Conservation (phyloP, 2,329 filamentous ascomycete species). For the Colletotrichum sp. region DNA sequence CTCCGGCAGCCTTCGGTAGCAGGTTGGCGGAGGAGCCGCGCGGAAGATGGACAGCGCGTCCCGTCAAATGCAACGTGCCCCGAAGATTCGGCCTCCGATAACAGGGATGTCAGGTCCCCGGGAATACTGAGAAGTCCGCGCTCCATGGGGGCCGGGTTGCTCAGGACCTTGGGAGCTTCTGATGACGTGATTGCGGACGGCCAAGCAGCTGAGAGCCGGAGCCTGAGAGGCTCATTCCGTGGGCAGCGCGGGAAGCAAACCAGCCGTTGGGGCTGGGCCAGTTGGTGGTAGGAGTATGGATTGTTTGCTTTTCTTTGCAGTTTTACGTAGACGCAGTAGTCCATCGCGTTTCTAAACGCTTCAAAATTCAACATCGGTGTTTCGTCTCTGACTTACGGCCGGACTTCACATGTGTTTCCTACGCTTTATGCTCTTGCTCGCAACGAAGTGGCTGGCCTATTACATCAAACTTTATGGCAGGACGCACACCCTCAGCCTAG, state of each 20-base stretch:
- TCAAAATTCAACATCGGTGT: not conserved
- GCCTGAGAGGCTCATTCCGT: not conserved
- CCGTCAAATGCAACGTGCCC: conserved; percentile 16
- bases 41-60: not conserved
- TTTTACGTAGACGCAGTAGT: not conserved
- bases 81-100: not conserved
- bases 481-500: not conserved
- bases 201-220: not conserved
- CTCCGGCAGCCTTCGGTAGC: not conserved
- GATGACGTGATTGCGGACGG: not conserved
- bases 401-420: not conserved
- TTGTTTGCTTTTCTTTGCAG: not conserved
- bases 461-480: not conserved
- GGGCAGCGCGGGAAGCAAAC: not conserved
- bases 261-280: conserved; percentile 9
- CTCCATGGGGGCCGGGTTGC: conserved; percentile 4
- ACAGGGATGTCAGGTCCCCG: not conserved
- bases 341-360: not conserved
- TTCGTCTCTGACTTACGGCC: not conserved
- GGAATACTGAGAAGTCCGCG: conserved; percentile 5
- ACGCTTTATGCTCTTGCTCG: not conserved
- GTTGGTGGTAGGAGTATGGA: conserved; percentile 12
- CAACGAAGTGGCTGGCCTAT: not conserved
- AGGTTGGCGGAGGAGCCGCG: not conserved
- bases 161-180: not conserved